phyloP scores from a whole-genome alignment of 805 yeast genomes.

The Candida easanensis region DNA sequence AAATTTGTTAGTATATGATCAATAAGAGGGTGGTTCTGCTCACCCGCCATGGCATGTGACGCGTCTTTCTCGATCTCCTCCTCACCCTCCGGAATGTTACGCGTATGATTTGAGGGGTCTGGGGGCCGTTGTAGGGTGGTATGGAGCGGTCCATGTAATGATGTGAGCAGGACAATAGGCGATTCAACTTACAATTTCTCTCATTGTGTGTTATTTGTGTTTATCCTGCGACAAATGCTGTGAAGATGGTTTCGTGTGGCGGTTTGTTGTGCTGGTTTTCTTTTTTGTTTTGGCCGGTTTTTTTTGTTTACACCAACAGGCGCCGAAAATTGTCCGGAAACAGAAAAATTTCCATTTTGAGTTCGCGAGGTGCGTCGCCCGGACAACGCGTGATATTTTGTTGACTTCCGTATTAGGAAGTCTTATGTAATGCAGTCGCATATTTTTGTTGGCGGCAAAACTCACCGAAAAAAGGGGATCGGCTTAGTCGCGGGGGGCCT shows the following conservation, averaged over 20 bases:
- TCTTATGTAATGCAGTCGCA: background rate
- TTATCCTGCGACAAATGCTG: background rate
- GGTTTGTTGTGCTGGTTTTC: constrained; percentile 16
- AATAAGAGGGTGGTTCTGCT: background rate
- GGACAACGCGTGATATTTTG: constrained; percentile 3
- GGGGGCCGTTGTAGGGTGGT: background rate
- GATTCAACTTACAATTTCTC: constrained; percentile 25
- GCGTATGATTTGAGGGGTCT: constrained; percentile 3
- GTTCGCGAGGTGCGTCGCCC: constrained; percentile 6
- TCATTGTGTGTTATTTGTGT: constrained; percentile 15
- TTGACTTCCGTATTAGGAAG: constrained; percentile 6
- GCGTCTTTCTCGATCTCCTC: background rate
- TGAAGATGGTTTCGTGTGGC: background rate
- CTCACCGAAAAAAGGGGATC: too few relatives aligned
- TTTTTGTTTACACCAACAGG: constrained; percentile 16
- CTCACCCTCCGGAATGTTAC: constrained; percentile 11
- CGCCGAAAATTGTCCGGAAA: background rate
- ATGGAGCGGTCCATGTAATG: background rate
- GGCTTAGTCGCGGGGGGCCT: background rate
- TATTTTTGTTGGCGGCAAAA: too few relatives aligned
- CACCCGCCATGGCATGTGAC: background rate
- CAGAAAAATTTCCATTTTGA: constrained; percentile 4
- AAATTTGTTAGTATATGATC: constrained; percentile 17
- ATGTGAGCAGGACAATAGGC: background rate
- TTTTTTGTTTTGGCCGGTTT: constrained; percentile 13